Evolutionary conservation across 148 eudicot genomes (phyloP), one percentile per base, ranked within the genome.

Genomic region (Persicaria tinctoria): DNA sequence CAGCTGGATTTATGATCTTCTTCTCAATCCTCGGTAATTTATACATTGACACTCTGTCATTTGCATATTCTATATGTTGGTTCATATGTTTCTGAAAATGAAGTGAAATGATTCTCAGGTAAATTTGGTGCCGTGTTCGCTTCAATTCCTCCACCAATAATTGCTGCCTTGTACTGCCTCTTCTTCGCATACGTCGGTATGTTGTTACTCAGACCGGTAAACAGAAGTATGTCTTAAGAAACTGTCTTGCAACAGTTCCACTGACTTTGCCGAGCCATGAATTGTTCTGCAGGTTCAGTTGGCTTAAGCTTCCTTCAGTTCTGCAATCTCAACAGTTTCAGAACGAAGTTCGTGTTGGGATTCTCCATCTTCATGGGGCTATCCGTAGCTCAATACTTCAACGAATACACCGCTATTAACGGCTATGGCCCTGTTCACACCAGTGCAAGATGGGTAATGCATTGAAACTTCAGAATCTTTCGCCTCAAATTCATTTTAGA

Each of bases 111-210:
- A 14, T 18, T 48, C 47, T 48, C 91, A 92, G 92, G 94, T 62
- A 92, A 95, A 85, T 90, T 89, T 32, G 97, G 93, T 53, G 97
- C 99, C 5, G 88, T 90, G 47, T 92, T 92, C 79, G 97, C 98
- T 70, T 93, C 98, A 59, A 89, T 93, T 53, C 98, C 98, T 32
- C 86, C 98, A 38, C 91, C 98, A 13, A 93, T 93, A 9, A 82
- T 93, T 48, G 97, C 93, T 80, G 98, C 97, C 71, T 75, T 93
- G 79, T 91, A 93, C 76, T 93, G 98, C 84, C 88, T 93, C 56
- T 93, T 93, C 91, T 93, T 93, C 66, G 98, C 89, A 60, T 93
- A 91, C 74, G 97, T 93, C 17, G 98, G 98, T 93, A 77, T 44
- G 97, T 81, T 9, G 14, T 27, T 10, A 23, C 41, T 44, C 32